Evolutionary conservation across 139 green algal species (phyloP).

Genomic region (Volvox reticuliferus): DNA sequence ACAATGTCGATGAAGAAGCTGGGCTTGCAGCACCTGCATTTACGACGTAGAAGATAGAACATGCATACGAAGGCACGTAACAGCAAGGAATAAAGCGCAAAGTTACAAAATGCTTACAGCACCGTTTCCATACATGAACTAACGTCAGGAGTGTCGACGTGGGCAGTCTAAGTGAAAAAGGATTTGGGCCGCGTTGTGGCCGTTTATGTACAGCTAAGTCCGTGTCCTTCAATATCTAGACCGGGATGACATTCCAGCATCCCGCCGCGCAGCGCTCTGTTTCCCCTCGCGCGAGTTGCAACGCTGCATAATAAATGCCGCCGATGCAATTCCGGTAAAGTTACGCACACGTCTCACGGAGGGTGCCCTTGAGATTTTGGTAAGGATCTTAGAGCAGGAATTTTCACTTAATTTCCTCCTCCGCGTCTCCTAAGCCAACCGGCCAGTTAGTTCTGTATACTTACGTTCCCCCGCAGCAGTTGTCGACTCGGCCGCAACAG

Average conservation of each 20-base stretch:
- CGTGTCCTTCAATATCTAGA: too few relatives aligned
- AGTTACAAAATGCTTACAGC: neutral
- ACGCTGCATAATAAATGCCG: too few relatives aligned
- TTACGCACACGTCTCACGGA: too few relatives aligned
- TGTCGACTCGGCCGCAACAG: constrained; percentile 62
- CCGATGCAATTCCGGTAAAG: too few relatives aligned
- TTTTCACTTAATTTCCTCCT: neutral
- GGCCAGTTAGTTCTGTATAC: neutral
- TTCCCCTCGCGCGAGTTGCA: too few relatives aligned
- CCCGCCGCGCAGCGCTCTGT: too few relatives aligned
- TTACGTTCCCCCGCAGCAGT: constrained; percentile 64
- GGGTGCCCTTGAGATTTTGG: too few relatives aligned
- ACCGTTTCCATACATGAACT: too few relatives aligned
- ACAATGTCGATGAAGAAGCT: constrained; percentile 57
- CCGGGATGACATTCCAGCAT: too few relatives aligned
- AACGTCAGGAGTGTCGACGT: neutral
- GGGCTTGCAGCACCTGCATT: constrained; percentile 52
- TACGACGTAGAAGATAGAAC: neutral
- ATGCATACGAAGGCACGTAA: neutral
- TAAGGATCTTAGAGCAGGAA: neutral
- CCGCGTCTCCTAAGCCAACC: neutral
- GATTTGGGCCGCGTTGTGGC: too few relatives aligned
- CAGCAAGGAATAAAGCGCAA: neutral
- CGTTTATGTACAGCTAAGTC: too few relatives aligned
- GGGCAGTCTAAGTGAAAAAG: neutral